Evolutionary conservation across 345 rosid genomes (phyloP), one percentile per base, ranked within the genome.

Genomic region (Euphorbia peplus): DNA sequence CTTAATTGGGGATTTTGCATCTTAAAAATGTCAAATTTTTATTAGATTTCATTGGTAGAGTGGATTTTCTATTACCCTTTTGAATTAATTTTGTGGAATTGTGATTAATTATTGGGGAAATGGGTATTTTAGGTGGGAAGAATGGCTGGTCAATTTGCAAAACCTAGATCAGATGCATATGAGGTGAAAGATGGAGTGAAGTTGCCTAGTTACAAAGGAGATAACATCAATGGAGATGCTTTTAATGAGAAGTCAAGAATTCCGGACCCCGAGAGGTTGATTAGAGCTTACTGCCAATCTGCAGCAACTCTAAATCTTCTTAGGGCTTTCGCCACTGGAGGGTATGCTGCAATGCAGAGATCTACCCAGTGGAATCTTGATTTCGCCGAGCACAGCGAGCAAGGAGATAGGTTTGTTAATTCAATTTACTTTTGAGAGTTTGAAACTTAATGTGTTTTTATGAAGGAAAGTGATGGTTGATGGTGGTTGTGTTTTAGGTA

Each of bases 111-210:
- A 29, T 42, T 57, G 32, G 26, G 19, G 56, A 21, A 5, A 8
- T 42, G 65, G 18, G 15, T 46, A 15, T 64, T 30, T 22, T 58
- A 75, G 78, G 78, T 75, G 48, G 78, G 78, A 28, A 75, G 78
- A 65, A 75, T 75, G 78, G 78, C 78, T 5, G 78, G 78, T 19
- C 78, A 75, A 29, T 75, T 75, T 69, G 74, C 78, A 48, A 75
- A 75, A 66, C 78, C 78, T 2, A 70, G 78, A 29, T 70, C 78
- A 25, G 67, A 58, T n/a, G 28, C 67, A 57, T 48, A 35, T 29
- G 78, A 75, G 70, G 74, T 58, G 63, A 70, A 48, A 55, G 60
- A 75, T 65, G 78, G 78, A 53, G 73, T 69, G 57, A 75, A 75
- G 55, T 60, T 75, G 62, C 78, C 74, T 25, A 70, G 74, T 32